A percentile compares a stretch with the other conserved stretches of the same genome.
These are phyloP conservation scores for Xerocomellus chrysenteron DNA, from an alignment of 768 basidiomycete genomes.

Conservation along the genomic window DNA sequence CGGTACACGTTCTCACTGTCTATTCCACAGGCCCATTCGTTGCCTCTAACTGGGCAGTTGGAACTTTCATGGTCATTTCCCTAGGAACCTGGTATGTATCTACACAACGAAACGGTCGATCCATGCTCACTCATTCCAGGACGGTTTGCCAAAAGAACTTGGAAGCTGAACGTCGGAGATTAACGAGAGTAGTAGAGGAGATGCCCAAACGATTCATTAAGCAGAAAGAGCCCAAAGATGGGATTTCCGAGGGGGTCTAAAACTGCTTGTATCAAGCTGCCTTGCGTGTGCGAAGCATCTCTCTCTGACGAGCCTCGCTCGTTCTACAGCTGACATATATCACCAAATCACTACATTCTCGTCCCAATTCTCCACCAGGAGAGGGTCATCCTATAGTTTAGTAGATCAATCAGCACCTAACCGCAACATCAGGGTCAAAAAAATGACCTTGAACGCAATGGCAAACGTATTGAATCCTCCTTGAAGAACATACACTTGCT, in stretches of 20 bases:
- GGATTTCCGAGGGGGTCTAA: conserved; percentile 9
- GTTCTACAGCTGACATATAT: conserved; percentile 17
- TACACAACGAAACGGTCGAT: conserved; percentile 1
- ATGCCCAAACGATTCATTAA: conserved; percentile 58
- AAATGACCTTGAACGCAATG: conserved; percentile 58
- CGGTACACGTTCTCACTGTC: conserved; percentile 5
- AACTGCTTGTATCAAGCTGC: background rate
- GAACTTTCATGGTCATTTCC: conserved; percentile 67
- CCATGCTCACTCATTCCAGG: conserved; percentile 38
- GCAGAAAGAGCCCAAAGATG: conserved; percentile 36
- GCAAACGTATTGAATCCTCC: conserved; percentile 78
- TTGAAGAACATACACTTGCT: conserved; percentile 63
- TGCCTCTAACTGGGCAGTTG: conserved; percentile 79
- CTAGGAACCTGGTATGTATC: conserved; percentile 63
- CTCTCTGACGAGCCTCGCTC: background rate
- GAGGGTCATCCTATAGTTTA: conserved; percentile 52
- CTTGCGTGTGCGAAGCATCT: background rate
- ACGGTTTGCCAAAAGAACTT: conserved; percentile 61
- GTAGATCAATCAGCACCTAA: conserved; percentile 3
- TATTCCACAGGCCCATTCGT: conserved; percentile 46
- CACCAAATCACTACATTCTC: conserved; percentile 54
- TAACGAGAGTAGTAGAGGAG: conserved; percentile 58
- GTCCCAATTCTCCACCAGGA: conserved; percentile 77
- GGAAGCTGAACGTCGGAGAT: conserved; percentile 50
- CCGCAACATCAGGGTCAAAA: background rate